Evolutionary conservation across 345 rosid genomes (phyloP), one percentile per base, ranked within the genome.

Genomic region (Eucalyptus polyanthemos): DNA sequence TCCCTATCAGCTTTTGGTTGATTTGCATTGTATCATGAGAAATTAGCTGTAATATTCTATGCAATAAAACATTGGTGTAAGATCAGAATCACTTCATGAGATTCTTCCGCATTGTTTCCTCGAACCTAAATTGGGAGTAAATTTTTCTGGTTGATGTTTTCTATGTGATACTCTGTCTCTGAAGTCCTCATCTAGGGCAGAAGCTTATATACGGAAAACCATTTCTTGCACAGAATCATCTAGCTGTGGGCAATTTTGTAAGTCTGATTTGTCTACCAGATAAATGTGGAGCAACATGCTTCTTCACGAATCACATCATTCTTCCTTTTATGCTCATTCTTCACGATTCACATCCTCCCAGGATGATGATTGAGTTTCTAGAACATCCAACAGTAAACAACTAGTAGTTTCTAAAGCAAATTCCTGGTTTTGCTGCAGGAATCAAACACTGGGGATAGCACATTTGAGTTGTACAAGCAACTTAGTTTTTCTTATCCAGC

Each of bases 401-500:
- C 47, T 40, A 12, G 51, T 37, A 34, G 50, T 9, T 88, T 67
- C 51, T 22, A 40, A 53, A 86, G 45, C 67, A 50, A 12, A 53
- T 86, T 31, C 45, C 87, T 34, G 60, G 31, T 58, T 80, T 49
- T 45, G 37, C 88, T 90, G 80, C 92, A 96, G 97, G 97, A 91
- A 88, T 90, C 92, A 85, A 92, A 88, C 67, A 67, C 90, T 3
- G 94, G 93, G 85, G 94, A 90, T 49, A 91, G 89, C 87, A 92
- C 91, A 83, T 91, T 92, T 88, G 95, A 94, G 92, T 97, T 96
- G 50, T 96, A 96, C 49, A 88, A 95, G 93, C 92, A 90, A 89
- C 96, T 95, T 87, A 92, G 99, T 89, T 91, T 91, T 86, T 97
- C 98, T 62, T 96, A 91, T 90, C 98, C 98, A 25, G 93, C 98